These are phyloP conservation scores for Deuterostichococcus epilithicus DNA, from an alignment of 139 green algal species.

Conservation along the genomic window DNA sequence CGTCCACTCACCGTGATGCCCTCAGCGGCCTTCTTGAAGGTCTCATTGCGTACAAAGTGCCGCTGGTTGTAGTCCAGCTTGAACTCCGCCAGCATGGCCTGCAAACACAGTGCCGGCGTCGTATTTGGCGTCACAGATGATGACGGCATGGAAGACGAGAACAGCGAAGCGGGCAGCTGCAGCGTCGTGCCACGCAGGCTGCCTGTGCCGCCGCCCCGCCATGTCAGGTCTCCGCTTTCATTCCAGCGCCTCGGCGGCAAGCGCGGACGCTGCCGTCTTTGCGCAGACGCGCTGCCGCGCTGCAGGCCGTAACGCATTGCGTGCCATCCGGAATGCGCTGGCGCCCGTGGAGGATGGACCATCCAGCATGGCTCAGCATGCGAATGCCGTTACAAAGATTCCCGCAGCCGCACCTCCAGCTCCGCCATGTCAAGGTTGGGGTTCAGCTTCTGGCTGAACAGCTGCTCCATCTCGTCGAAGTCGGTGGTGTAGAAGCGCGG, in stretches of 20 bases:
- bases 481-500: constrained; percentile 99
- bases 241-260: too few species aligned
- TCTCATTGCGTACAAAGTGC: constrained; percentile 97
- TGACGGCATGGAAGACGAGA: too few species aligned
- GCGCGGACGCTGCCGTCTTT: too few species aligned
- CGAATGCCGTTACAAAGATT: too few species aligned
- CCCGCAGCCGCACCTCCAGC: constrained; percentile 62
- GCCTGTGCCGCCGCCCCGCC: background rate
- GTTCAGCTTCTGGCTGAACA: constrained; percentile 94
- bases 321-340: too few species aligned
- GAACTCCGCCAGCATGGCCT: constrained; percentile 91
- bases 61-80: constrained; percentile 96
- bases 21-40: constrained; percentile 91
- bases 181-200: too few species aligned
- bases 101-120: constrained; percentile 63
- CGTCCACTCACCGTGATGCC: background rate
- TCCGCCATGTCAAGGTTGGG: constrained; percentile 88
- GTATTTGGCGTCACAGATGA: too few species aligned
- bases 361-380: too few species aligned
- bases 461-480: constrained; percentile 98
- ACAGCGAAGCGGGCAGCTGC: too few species aligned
- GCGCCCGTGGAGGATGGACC: too few species aligned
- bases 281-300: too few species aligned
- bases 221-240: background rate
- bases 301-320: too few species aligned